Evolutionary conservation across 129 eudicot genomes (phyloP), one percentile per base, ranked within the genome.

Genomic region (Glebionis coronaria): DNA sequence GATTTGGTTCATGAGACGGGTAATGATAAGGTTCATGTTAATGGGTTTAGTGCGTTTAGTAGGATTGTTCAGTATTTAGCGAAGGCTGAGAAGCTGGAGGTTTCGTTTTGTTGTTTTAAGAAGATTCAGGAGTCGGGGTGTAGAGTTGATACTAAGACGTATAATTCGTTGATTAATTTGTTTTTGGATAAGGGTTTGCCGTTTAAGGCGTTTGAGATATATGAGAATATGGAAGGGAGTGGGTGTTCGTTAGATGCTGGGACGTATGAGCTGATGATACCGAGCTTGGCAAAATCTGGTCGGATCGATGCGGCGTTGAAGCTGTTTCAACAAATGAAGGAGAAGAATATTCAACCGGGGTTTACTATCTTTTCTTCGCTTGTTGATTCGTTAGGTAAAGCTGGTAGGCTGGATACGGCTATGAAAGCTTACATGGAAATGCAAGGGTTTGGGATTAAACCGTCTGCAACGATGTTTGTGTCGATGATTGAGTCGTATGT

Each of bases 401-500:
- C 99, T 61, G 99, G 99, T 73, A 82, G 99, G 69, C 71, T 94
- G 73, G 99, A 94, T 72, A 81, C 91, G 8, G 78, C 99, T 15
- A 86, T 94, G 97, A 94, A 89, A 83, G 51, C 84, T 35, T 87
- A 89, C 72, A 86, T 82, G 93, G 99, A 94, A 83, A 79, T 94
- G 99, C 90, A 83, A 81, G 95, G 97, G 4, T 81, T 87, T 53
- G 97, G 95, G 72, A 61, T 86, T 61, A 86, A 90, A 85, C 93
- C 99, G 4, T 89, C 99, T 46, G 93, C 95, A 5, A 66, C 81
- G 65, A 89, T 89, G 87, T 94, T 86, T 80, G 95, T 87, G 50
- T 89, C 99, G 19, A 68, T 94, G 72, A 84, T 94, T 23, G 99
- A 89, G 71, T 94, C 99, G 2, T 87, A 78, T 76, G 84, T 81